Base-by-base conservation (phyloP, 164 flowering plant species). In the Vitis cinerea region DNA sequence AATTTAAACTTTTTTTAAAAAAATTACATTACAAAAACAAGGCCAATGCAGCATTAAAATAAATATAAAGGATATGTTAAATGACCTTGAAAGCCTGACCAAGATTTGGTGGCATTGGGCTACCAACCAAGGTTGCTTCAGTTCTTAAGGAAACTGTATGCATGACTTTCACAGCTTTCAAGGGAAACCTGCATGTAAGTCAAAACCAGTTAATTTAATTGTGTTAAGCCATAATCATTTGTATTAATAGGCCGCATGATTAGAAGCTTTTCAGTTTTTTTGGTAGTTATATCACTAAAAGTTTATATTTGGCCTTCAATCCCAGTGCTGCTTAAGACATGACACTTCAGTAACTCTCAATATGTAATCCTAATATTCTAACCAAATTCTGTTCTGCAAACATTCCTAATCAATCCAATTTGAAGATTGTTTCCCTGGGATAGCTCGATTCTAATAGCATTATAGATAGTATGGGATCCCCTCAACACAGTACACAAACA, bases 141-240 rank as follows among this genome's bases (percentile, higher is more conserved):
- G 99, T 96, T 65, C 98, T 83, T 77, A 93, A 78, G 37, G 99
- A 80, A 14, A 93, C 98, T 10, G 97, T 91, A 71, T 91, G 98
- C 98, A 93, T 93, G 14, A 95, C 99, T 67, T 87, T 91, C 66
- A 86, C 98, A 57, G 99, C 98, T 80, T 96, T 96, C 79, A 96
- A 74, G 12, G 99, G 99, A 70, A 90, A 96, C 79, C 99, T 93
- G 81, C 74, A 79, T 10, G 52, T n/a, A 51, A 67, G 59, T 23
- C 57, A 58, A 23, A 69, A 65, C 52, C 16, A 51, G 15, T 16
- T 69, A 12, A 64, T 12, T 14, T 44, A 68, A 23, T 10, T 17
- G 11, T 50, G 6, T 37, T 31, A 19, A 48, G 16, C 14, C 60
- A 16, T 23, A 23, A 23, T 23, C 11, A 50, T 58, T 67, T 1